These are phyloP conservation scores for Stramenopiles sp. DNA, from an alignment of 352 stramenopile genomes.

Conservation along the genomic window DNA sequence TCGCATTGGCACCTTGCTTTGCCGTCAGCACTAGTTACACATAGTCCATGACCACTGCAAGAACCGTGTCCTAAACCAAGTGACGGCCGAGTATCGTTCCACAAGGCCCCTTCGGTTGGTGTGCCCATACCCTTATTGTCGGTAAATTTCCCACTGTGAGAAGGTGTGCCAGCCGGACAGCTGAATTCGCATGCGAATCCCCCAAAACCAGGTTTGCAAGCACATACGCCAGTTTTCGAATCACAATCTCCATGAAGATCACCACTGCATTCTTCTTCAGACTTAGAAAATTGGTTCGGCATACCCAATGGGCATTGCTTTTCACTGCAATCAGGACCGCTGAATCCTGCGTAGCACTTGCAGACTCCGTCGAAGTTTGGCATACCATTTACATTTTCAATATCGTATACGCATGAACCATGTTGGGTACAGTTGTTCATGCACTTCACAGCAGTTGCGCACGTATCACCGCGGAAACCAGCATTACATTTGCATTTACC, in stretches of 20 bases:
- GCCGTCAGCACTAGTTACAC: neutral
- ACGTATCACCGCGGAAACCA: neutral
- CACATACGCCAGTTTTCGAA: neutral
- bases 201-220: neutral
- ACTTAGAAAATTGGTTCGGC: neutral
- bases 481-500: neutral
- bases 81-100: neutral
- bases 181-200: neutral
- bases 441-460: neutral
- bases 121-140: neutral
- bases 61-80: neutral
- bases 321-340: neutral
- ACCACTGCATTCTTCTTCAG: neutral
- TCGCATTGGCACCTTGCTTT: neutral
- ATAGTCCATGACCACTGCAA: constrained; percentile 2
- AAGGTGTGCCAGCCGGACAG: neutral
- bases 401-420: neutral
- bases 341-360: neutral
- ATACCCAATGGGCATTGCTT: neutral
- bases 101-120: neutral
- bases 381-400: neutral
- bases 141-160: neutral
- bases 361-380: neutral
- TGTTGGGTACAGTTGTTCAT: neutral
- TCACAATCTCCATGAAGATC: neutral